Evolutionary conservation across 2,329 filamentous ascomycete genomes (phyloP).

Genomic region (Arthrobotrys sphaeroides): DNA sequence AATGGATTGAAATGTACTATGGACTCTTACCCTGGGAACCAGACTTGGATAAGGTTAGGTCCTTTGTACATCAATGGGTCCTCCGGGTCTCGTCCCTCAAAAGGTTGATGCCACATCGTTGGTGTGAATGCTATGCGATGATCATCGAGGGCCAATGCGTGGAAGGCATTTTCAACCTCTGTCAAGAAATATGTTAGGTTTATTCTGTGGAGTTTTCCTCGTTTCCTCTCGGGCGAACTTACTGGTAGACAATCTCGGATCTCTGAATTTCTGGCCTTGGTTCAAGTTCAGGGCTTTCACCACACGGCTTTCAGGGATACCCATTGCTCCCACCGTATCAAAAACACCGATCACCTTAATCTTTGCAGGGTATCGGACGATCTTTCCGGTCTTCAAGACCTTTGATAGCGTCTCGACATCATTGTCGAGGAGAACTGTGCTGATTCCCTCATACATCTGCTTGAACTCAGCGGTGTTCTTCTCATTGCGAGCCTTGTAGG

Average conservation of each 20-base stretch:
- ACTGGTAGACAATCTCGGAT: conserved; percentile 43
- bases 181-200: conserved; percentile 33
- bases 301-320: conserved; percentile 58
- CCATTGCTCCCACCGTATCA: conserved; percentile 60
- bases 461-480: conserved; percentile 39
- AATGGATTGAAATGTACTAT: no score
- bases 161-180: conserved; percentile 61
- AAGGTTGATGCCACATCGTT: conserved; percentile 66
- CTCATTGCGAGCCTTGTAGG: conserved; percentile 46
- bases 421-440: conserved; percentile 40
- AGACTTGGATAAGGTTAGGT: conserved; percentile 45
- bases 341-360: conserved; percentile 60
- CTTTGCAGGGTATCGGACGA: conserved; percentile 35
- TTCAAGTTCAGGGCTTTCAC: conserved; percentile 54
- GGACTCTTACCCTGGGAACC: conserved; percentile 53
- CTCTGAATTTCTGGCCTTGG: conserved; percentile 51
- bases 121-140: conserved; percentile 64
- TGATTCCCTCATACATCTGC: conserved; percentile 40
- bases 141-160: conserved; percentile 62
- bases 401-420: conserved; percentile 33
- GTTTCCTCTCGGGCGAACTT: neutral
- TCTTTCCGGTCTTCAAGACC: conserved; percentile 42
- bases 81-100: conserved; percentile 56
- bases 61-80: conserved; percentile 13
- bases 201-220: neutral